These are phyloP conservation scores for Nannochloropsis granulata DNA, from an alignment of 108 stramenopile genomes.

Conservation along the genomic window DNA sequence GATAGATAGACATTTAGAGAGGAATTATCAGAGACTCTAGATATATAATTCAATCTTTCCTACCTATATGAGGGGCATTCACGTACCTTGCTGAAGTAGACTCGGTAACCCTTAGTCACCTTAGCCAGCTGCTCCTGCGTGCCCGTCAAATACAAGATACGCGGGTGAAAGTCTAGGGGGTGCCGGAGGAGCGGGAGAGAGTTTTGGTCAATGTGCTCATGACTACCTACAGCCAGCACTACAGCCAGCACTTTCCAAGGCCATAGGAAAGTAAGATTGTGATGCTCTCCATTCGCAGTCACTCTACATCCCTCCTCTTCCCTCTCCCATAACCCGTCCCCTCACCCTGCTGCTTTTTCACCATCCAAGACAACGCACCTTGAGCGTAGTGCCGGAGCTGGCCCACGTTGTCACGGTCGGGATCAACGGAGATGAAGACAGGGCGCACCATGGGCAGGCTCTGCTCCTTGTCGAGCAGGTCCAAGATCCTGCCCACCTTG, in stretches of 20 bases:
- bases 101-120: constrained; percentile 91
- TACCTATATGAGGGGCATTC: constrained; percentile 28
- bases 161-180: neutral
- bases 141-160: constrained; percentile 40
- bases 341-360: neutral
- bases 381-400: constrained; percentile 76
- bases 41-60: constrained; percentile 20
- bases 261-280: too few relatives aligned
- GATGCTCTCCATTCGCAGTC: too few relatives aligned
- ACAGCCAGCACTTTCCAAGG: too few relatives aligned
- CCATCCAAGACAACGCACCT: neutral
- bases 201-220: neutral
- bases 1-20: too few relatives aligned
- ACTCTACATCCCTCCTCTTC: too few relatives aligned
- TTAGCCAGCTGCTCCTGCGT: constrained; percentile 81
- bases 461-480: constrained; percentile 55
- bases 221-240: too few relatives aligned
- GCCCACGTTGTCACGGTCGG: constrained; percentile 83
- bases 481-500: constrained; percentile 85
- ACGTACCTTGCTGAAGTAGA: constrained; percentile 61
- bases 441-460: constrained; percentile 40
- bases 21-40: too few relatives aligned
- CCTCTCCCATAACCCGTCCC: neutral
- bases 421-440: constrained; percentile 92
- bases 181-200: neutral